phyloP scores from a whole-genome alignment of 1,284 basidiomycete species.

The Phaffia rhodozyma region DNA sequence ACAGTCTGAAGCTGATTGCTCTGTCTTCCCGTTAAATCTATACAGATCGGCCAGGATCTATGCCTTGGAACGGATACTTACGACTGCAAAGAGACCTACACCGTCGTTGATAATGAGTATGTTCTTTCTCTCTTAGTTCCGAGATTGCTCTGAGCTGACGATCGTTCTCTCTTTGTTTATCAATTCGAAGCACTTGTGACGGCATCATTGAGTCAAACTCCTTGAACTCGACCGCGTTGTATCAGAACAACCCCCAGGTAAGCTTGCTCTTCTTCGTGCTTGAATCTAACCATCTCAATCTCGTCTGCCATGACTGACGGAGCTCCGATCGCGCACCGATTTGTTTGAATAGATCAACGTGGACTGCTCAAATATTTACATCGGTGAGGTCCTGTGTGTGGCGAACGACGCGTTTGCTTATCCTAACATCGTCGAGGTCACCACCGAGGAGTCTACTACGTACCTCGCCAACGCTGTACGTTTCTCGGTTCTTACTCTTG shows the following conservation, averaged over 20 bases:
- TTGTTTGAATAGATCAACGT: conserved; percentile 25
- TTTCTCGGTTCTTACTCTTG: not conserved
- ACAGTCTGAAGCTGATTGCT: not conserved
- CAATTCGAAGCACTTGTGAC: conserved; percentile 30
- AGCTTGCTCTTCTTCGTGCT: not conserved
- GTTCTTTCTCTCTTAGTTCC: conserved; percentile 13
- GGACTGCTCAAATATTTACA: conserved; percentile 36
- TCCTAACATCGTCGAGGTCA: conserved; percentile 22
- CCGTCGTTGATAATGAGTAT: conserved; percentile 33
- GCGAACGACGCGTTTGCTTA: conserved; percentile 30
- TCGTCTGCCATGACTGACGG: not conserved
- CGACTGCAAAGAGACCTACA: conserved; percentile 36
- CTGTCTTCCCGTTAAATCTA: not conserved
- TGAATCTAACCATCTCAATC: not conserved
- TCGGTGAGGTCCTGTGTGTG: conserved; percentile 38
- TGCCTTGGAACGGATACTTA: conserved; percentile 33
- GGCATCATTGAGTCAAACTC: conserved; percentile 30
- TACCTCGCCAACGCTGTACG: conserved; percentile 13
- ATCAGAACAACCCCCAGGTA: conserved; percentile 35
- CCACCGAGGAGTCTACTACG: not conserved
- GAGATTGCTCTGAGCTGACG: not conserved
- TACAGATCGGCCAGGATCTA: conserved; percentile 27
- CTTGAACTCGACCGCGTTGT: conserved; percentile 30
- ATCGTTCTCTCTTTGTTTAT: not conserved
- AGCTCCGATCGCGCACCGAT: not conserved